Evolutionary conservation across 2,329 filamentous ascomycete species (phyloP), one percentile per base, ranked within the genome.

Genomic region (Waltergamsia citrina): DNA sequence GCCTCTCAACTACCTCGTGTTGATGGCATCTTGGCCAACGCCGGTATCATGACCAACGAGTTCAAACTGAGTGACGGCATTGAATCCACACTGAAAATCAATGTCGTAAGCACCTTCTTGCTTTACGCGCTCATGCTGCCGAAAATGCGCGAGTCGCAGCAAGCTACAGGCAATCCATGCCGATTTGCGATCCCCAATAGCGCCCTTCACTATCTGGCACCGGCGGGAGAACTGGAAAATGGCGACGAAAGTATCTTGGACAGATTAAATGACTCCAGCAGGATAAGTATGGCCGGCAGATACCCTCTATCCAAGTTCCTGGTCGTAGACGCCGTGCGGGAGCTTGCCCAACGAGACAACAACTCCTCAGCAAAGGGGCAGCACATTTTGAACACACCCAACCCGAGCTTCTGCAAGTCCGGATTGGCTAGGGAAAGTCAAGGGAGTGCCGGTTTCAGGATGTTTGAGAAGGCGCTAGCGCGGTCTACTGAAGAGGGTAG

Each of bases 401-500:
- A 62, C 30, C 59, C 60, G 3, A 62, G 60, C 28, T 59, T 51
- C 34, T 63, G 60, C 49, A 55, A 57, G 33, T 62, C 57, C 0
- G 43, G 43, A 7, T 43, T 60, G 3, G 18, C 44, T 2, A 38
- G 42, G 4, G 41, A 46, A 15, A 35, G n/a, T 8, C 9, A 32
- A 16, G 39, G 23, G 5, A 35, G 35, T 19, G 19, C 27, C 7
- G 41, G 35, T 3, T 43, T 42, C 26, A 36, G 38, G 4, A 15
- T 38, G 2, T 41, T 44, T 14, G 37, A 40, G 4, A 33, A 25
- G 15, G 16, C 63, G 9, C 19, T 67, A 9, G 67, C 60, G 1
- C 54, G 66, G 2, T 56, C 54, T 0, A 54, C 62, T 0, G 69
- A 72, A 42, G 58, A 61, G 32, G 69, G 69, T 1, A 53, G 52